These are phyloP conservation scores for Plasmodium blacklocki DNA, from an alignment of 169 alveolate genomes.

Conservation along the genomic window DNA sequence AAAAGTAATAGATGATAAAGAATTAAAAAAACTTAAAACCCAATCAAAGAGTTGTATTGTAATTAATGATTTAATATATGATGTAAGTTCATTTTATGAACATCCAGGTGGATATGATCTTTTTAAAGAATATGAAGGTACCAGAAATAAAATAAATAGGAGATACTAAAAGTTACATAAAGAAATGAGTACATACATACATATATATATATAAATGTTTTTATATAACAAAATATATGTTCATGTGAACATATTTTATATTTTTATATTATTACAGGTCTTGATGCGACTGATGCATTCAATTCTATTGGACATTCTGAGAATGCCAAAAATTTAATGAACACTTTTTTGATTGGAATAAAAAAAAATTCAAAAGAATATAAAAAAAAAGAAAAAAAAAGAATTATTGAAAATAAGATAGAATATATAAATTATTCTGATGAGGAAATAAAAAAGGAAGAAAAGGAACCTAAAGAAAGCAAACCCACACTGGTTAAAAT, in stretches of 20 bases:
- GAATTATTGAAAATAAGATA: slow-evolving; percentile 34
- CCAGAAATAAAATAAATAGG: not conserved
- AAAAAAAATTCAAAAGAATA: slow-evolving; percentile 29
- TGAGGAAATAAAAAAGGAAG: slow-evolving; percentile 39
- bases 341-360: slow-evolving; percentile 57
- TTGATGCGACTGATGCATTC: slow-evolving; percentile 71
- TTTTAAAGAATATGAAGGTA: slow-evolving; percentile 58
- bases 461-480: not conserved
- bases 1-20: slow-evolving; percentile 52
- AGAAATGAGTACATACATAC: not conserved
- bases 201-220: not conserved
- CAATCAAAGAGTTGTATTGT: slow-evolving; percentile 62
- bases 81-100: slow-evolving; percentile 68
- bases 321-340: slow-evolving; percentile 63
- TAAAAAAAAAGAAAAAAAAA: slow-evolving; percentile 28
- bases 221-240: not conserved
- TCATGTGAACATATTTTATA: not conserved
- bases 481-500: not conserved
- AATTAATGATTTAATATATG: slow-evolving; percentile 65
- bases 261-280: slow-evolving; percentile 25
- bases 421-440: slow-evolving; percentile 57
- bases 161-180: not conserved
- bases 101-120: slow-evolving; percentile 76
- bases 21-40: slow-evolving; percentile 21
- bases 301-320: slow-evolving; percentile 56